Conservation (phyloP, 2,329 filamentous ascomycete genomes). For the Botryosphaeria dothidea region DNA sequence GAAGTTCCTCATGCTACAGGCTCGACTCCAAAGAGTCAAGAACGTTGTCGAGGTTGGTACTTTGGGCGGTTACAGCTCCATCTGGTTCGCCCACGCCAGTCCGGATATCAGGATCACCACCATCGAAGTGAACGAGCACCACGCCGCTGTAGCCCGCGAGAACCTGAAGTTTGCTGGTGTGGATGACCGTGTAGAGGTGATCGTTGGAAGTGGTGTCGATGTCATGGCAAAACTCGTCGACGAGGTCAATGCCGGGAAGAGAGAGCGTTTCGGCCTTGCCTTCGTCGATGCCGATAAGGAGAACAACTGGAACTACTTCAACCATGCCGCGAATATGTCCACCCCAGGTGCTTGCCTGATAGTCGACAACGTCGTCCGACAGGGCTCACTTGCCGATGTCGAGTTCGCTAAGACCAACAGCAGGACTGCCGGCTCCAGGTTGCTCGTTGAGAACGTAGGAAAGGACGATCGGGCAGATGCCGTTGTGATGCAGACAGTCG, state of each 20-base stretch:
- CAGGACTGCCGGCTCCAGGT: conserved; percentile 35
- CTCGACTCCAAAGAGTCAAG: conserved; percentile 30
- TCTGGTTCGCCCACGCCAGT: conserved; percentile 51
- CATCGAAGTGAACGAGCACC: conserved; percentile 51
- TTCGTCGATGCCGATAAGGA: conserved; percentile 57
- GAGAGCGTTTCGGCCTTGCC: conserved; percentile 50
- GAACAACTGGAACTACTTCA: conserved; percentile 53
- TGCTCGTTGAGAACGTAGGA: conserved; percentile 46
- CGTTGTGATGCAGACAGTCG: conserved; percentile 48
- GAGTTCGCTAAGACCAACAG: conserved; percentile 25
- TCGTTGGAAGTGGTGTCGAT: conserved; percentile 48
- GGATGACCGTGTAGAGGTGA: conserved; percentile 45
- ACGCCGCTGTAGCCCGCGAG: conserved; percentile 48
- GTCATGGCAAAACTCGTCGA: conserved; percentile 42
- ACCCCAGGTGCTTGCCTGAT: conserved; percentile 46
- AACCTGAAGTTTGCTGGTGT: conserved; percentile 47
- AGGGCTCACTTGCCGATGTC: conserved; percentile 38
- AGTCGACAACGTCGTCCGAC: conserved; percentile 54
- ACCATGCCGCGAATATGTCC: conserved; percentile 43
- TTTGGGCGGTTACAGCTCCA: conserved; percentile 55
- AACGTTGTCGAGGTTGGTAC: conserved; percentile 56
- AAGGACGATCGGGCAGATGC: conserved; percentile 44
- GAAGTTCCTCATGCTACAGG: conserved; percentile 37
- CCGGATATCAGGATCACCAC: conserved; percentile 48
- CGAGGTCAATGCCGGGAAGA: conserved; percentile 42